Conservation (phyloP, 345 rosid genomes). For the Zanthoxylum bungeanum region DNA sequence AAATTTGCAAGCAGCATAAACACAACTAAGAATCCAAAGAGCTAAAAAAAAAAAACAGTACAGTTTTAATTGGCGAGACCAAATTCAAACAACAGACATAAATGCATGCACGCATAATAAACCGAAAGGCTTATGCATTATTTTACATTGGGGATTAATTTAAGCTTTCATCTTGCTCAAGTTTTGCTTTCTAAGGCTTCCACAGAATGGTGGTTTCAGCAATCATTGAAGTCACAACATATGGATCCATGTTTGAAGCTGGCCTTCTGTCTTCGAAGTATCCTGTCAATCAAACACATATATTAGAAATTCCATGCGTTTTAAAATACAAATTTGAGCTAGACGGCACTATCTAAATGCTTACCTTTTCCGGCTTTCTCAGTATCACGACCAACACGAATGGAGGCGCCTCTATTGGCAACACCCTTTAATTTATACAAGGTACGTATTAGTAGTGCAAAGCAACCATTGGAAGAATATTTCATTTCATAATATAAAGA, state of each 20-base stretch:
- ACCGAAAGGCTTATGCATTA: background rate
- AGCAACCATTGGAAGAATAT: background rate
- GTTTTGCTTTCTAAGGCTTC: slow-evolving; percentile 34
- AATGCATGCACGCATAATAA: background rate
- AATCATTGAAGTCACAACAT: slow-evolving; percentile 77
- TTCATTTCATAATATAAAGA: too few species aligned
- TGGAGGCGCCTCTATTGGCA: slow-evolving; percentile 82
- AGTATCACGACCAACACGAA: slow-evolving; percentile 79
- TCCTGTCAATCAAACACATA: slow-evolving; percentile 30
- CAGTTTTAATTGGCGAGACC: background rate
- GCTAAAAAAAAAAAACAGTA: background rate
- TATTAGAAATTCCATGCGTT: rapidly evolving
- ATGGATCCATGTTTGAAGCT: slow-evolving; percentile 91
- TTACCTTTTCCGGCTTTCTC: slow-evolving; percentile 64
- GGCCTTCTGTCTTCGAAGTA: slow-evolving; percentile 92
- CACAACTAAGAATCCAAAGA: background rate
- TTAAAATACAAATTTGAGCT: too few species aligned
- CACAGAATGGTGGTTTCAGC: slow-evolving; percentile 74
- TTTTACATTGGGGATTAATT: background rate
- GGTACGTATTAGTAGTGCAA: background rate
- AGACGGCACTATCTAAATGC: background rate
- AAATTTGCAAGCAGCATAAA: too few species aligned
- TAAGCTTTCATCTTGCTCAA: background rate
- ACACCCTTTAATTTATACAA: slow-evolving; percentile 47
- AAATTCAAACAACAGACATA: background rate